A percentile compares a stretch with the other conserved stretches of the same genome.
These are phyloP conservation scores for Nicotiana paniculata DNA, from an alignment of 257 asterid species.

Conservation along the genomic window DNA sequence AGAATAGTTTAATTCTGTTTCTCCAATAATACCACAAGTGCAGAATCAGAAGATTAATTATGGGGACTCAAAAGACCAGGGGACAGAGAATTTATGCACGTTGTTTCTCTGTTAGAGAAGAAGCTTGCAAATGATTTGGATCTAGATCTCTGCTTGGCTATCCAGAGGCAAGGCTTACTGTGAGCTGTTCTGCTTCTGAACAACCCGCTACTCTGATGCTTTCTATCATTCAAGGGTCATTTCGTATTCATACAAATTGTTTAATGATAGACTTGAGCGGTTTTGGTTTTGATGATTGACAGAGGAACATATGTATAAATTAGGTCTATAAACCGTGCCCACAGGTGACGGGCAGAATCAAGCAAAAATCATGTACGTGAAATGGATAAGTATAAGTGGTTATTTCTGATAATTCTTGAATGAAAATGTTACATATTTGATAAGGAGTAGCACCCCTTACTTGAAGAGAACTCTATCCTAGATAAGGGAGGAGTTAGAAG, in stretches of 20 bases:
- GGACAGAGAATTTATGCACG: conserved; percentile 24
- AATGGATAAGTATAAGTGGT: no score
- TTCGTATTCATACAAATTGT: not conserved
- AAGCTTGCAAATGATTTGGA: conserved; percentile 33
- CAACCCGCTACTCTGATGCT: conserved; percentile 6
- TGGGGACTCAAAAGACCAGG: conserved; percentile 39
- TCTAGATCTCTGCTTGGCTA: conserved; percentile 58
- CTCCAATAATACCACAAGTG: not conserved
- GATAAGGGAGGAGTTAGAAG: no score
- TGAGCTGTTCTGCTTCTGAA: conserved; percentile 24
- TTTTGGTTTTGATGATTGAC: no score
- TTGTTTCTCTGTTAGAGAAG: conserved; percentile 17
- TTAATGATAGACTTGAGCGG: no score
- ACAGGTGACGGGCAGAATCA: no score
- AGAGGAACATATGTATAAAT: no score
- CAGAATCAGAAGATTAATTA: conserved; percentile 26
- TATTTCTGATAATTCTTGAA: no score
- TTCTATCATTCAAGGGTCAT: not conserved
- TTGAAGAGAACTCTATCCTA: no score
- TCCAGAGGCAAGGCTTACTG: conserved; percentile 44
- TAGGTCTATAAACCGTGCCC: no score
- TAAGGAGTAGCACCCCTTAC: no score
- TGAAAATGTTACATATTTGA: no score
- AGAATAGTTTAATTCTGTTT: not conserved
- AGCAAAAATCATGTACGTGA: no score